phyloP scores from a whole-genome alignment of 768 basidiomycete genomes.

The Mycena polygramma region DNA sequence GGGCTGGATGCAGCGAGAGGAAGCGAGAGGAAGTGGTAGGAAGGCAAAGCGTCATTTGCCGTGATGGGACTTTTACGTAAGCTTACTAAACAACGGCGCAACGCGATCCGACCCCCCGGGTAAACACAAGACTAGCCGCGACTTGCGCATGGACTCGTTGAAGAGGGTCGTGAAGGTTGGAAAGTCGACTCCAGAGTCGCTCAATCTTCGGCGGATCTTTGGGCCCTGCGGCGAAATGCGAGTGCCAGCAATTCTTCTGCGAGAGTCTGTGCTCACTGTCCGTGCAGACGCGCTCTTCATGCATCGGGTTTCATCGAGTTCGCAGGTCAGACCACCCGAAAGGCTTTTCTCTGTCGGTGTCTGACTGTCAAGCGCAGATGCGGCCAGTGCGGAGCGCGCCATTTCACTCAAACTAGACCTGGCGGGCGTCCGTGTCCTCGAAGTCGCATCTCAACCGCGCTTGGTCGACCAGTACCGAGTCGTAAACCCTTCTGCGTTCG shows the following conservation, averaged over 20 bases:
- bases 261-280: not conserved
- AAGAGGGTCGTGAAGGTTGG: conserved; percentile 46
- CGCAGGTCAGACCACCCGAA: not conserved
- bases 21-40: too few relatives aligned
- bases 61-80: too few relatives aligned
- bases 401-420: conserved; percentile 38
- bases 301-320: conserved; percentile 39
- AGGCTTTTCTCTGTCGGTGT: not conserved
- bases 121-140: too few relatives aligned
- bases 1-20: too few relatives aligned
- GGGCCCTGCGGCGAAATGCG: conserved; percentile 32
- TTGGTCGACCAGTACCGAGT: conserved; percentile 38
- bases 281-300: conserved; percentile 34
- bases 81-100: too few relatives aligned
- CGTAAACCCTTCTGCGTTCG: conserved; percentile 35
- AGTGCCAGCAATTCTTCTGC: not conserved
- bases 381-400: conserved; percentile 41
- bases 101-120: too few relatives aligned
- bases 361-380: conserved; percentile 22
- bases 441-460: conserved; percentile 36
- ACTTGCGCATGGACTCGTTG: conserved; percentile 40
- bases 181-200: conserved; percentile 31
- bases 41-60: too few relatives aligned
- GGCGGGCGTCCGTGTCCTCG: conserved; percentile 38
- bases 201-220: conserved; percentile 35